Conservation (phyloP, 2,329 filamentous ascomycete genomes). For the Blumeria hordei region DNA sequence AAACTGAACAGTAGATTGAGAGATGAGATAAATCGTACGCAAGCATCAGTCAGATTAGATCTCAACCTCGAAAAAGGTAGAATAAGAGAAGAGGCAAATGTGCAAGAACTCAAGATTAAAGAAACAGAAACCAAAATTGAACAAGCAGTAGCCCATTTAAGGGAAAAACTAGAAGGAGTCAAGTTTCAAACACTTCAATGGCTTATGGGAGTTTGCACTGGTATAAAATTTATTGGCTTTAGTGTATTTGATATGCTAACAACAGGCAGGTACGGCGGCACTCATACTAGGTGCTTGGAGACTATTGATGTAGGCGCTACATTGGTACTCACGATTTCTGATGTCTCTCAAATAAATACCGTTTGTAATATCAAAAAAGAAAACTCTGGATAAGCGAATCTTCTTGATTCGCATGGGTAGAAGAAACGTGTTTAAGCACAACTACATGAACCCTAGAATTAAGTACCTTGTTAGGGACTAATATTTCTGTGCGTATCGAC, state of each 20-base stretch:
- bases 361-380: too few relatives aligned
- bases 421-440: too few relatives aligned
- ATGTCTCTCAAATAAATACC: too few relatives aligned
- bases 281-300: constrained; percentile 46
- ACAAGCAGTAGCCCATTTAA: constrained; percentile 75
- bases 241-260: constrained; percentile 5
- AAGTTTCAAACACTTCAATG: constrained; percentile 97
- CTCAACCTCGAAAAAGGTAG: constrained; percentile 91
- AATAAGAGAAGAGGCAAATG: constrained; percentile 86
- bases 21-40: constrained; percentile 84
- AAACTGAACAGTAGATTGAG: constrained; percentile 75
- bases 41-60: constrained; percentile 78
- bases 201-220: constrained; percentile 68
- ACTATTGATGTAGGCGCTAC: constrained; percentile 30
- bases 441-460: too few relatives aligned
- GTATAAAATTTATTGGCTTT: constrained; percentile 13
- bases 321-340: too few relatives aligned
- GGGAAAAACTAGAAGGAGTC: constrained; percentile 84
- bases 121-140: constrained; percentile 98
- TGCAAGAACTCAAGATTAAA: constrained; percentile 93
- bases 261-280: constrained; percentile 26
- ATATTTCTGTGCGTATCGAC: too few relatives aligned
- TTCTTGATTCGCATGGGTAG: too few relatives aligned
- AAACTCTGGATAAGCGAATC: too few relatives aligned
- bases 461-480: too few relatives aligned